Percentiles rank a stretch among this genome's conserved stretches.
Evolutionary conservation across 768 basidiomycete genomes (phyloP).

Genomic region (Tylopilus vinaceipallidus): DNA sequence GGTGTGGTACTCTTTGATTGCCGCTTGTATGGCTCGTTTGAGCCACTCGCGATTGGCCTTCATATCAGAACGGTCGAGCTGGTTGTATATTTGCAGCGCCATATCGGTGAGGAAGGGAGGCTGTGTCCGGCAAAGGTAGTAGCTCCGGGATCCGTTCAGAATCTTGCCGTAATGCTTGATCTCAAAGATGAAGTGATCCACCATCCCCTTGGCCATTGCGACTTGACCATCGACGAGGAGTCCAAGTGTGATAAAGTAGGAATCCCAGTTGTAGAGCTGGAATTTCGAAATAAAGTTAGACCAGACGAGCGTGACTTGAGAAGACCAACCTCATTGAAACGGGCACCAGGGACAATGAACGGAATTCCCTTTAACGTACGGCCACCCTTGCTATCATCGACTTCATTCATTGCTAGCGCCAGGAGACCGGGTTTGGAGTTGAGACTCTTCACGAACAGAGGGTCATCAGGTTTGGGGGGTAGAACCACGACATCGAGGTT

Average conservation of each 20-base stretch:
- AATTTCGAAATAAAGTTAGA: constrained; percentile 5
- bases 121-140: constrained; percentile 94
- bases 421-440: constrained; percentile 94
- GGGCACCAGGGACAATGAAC: constrained; percentile 95
- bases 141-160: constrained; percentile 92
- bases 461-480: constrained; percentile 84
- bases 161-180: constrained; percentile 98
- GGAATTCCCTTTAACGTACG: constrained; percentile 90
- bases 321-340: constrained; percentile 83
- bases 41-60: constrained; percentile 84
- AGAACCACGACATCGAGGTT: constrained; percentile 91
- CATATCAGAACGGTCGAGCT: constrained; percentile 81
- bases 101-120: constrained; percentile 99
- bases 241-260: constrained; percentile 91
- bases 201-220: constrained; percentile 94
- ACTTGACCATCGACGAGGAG: constrained; percentile 94
- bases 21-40: constrained; percentile 93
- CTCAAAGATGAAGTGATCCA: constrained; percentile 99
- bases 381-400: constrained; percentile 74
- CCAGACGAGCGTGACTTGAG: neutral
- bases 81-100: constrained; percentile 97
- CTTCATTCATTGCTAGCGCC: constrained; percentile 93
- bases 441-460: constrained; percentile 84
- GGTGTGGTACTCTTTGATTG: constrained; percentile 98
- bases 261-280: constrained; percentile 93